Percentiles rank a stretch among this genome's conserved stretches.
phyloP scores from a whole-genome alignment of 208 protist genomes.

The Trypanosoma lewisi region DNA sequence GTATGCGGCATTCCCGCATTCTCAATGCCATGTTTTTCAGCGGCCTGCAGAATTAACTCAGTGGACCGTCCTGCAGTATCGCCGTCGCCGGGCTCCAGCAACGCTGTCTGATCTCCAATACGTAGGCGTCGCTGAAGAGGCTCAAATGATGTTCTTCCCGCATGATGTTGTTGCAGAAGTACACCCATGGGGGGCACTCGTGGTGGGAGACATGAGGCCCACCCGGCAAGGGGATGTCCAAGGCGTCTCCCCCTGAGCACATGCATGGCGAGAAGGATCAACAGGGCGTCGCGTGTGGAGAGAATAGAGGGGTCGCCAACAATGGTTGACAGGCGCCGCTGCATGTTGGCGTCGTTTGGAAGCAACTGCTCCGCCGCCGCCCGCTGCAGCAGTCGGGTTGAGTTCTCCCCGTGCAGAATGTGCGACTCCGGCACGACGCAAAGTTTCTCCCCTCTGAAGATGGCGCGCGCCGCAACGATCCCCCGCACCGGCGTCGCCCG shows the following conservation, averaged over 20 bases:
- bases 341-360: slow-evolving; percentile 1
- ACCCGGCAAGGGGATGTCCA: slow-evolving; percentile 31
- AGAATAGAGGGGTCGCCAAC: slow-evolving; percentile 22
- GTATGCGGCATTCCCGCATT: slow-evolving; percentile 37
- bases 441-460: slow-evolving; percentile 66
- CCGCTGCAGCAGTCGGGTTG: slow-evolving; percentile 35
- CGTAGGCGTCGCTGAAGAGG: slow-evolving; percentile 56
- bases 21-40: slow-evolving; percentile 39
- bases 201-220: slow-evolving; percentile 48
- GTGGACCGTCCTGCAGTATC: slow-evolving; percentile 15
- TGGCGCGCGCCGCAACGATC: slow-evolving; percentile 41
- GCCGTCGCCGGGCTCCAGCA: slow-evolving; percentile 22
- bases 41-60: slow-evolving; percentile 56
- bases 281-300: slow-evolving; percentile 60
- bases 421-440: slow-evolving; percentile 36
- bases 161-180: slow-evolving; percentile 29
- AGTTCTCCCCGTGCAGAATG: slow-evolving; percentile 52
- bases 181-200: slow-evolving; percentile 55
- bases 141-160: slow-evolving; percentile 13
- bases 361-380: neutral
- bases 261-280: slow-evolving; percentile 56
- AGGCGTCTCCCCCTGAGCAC: slow-evolving; percentile 25
- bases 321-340: slow-evolving; percentile 4
- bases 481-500: slow-evolving; percentile 43
- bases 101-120: slow-evolving; percentile 30